These are phyloP conservation scores for Carex cristatella DNA, from an alignment of 176 grass and related monocot species.

Conservation along the genomic window DNA sequence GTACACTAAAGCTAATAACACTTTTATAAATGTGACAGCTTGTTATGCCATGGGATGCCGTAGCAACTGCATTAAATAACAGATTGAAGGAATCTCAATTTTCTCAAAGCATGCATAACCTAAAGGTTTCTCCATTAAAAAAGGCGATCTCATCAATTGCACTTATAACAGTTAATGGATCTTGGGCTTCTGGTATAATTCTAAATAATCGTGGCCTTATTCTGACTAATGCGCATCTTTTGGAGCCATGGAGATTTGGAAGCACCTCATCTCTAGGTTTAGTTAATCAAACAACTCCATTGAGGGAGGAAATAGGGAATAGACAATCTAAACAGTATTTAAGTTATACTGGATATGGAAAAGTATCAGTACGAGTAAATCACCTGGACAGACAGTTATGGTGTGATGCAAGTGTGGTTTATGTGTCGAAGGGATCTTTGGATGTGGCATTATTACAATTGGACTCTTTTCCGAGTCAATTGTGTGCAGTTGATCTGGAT, in stretches of 20 bases:
- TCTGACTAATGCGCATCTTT: conserved; percentile 90
- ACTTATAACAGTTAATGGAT: conserved; percentile 72
- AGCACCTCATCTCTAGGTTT: conserved; percentile 56
- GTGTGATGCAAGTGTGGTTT: conserved; percentile 69
- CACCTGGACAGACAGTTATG: conserved; percentile 43
- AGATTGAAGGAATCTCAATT: conserved; percentile 34
- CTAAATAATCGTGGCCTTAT: conserved; percentile 73
- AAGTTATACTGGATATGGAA: conserved; percentile 48
- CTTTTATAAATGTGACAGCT: conserved; percentile 40
- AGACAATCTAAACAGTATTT: conserved; percentile 36
- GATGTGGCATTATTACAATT: conserved; percentile 87
- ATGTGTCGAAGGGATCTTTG: conserved; percentile 73
- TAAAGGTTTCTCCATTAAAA: conserved; percentile 33
- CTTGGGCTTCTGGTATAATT: conserved; percentile 94
- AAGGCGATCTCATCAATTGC: conserved; percentile 66
- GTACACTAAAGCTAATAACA: background rate
- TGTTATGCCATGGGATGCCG: conserved; percentile 78
- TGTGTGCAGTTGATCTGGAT: conserved; percentile 57
- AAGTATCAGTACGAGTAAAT: conserved; percentile 72
- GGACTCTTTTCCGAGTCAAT: conserved; percentile 41
- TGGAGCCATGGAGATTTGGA: conserved; percentile 96
- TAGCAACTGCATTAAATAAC: conserved; percentile 43
- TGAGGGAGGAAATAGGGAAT: conserved; percentile 36
- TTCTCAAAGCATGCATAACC: conserved; percentile 27
- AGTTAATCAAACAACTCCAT: conserved; percentile 35